Evolutionary conservation across 345 rosid genomes (phyloP).

Genomic region (Pseudoturritis turrita): DNA sequence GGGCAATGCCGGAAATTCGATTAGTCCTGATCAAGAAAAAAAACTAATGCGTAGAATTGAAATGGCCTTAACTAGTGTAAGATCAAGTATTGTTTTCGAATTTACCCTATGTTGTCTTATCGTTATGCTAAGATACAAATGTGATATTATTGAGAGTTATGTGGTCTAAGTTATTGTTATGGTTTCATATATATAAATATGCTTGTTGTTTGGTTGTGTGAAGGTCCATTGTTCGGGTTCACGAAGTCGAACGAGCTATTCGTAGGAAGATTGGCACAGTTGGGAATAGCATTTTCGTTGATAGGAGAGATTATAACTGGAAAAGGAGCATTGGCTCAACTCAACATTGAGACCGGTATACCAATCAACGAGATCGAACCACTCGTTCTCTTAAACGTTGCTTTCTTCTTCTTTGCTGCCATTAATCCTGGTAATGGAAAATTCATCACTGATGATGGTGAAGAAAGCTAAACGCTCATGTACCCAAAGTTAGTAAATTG

Average conservation of each 20-base stretch:
- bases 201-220: constrained; percentile 5
- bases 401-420: constrained; percentile 90
- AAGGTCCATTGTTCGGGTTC: constrained; percentile 95
- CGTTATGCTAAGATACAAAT: neutral
- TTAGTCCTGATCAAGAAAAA: no score
- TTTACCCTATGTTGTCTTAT: neutral
- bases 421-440: constrained; percentile 92
- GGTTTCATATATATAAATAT: constrained; percentile 39
- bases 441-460: constrained; percentile 77
- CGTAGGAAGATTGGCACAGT: constrained; percentile 92
- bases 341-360: constrained; percentile 93
- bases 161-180: neutral
- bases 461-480: constrained; percentile 24
- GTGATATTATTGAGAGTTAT: neutral
- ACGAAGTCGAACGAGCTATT: constrained; percentile 90
- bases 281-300: constrained; percentile 90
- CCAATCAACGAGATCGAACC: constrained; percentile 90
- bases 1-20: neutral
- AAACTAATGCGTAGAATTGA: neutral
- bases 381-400: constrained; percentile 78
- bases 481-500: neutral
- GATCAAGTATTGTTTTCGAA: neutral
- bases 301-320: constrained; percentile 93
- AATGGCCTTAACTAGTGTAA: neutral
- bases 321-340: constrained; percentile 94